Conservation (phyloP, 441 rosid genomes). For the Metrosideros polymorpha region DNA sequence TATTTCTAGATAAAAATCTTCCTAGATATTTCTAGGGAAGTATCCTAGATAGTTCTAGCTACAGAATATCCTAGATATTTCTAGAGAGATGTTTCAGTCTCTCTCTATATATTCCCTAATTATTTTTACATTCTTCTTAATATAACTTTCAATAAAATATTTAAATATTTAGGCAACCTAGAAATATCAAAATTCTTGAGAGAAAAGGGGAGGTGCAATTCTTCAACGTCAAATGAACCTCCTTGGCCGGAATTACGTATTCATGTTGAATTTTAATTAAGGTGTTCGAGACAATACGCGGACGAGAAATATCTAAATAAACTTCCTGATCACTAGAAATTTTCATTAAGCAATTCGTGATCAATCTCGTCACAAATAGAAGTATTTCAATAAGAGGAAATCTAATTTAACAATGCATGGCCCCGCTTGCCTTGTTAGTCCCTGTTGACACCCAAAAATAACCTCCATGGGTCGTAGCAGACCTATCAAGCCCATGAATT, state of each 20-base stretch:
- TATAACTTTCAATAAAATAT: not conserved
- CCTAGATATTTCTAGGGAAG: not conserved
- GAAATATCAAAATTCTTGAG: not conserved
- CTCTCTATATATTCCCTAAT: not conserved
- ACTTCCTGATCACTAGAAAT: not conserved
- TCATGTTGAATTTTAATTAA: not conserved
- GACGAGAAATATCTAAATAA: not conserved
- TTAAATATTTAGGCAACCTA: not conserved
- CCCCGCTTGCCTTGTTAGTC: not conserved
- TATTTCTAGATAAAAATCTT: not conserved
- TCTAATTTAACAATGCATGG: not conserved
- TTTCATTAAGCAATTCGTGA: not conserved
- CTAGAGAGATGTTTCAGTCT: not conserved
- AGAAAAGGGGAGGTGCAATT: not conserved
- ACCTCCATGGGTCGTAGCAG: no score
- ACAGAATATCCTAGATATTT: not conserved
- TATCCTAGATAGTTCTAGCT: not conserved
- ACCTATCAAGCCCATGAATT: no score
- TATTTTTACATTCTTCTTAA: not conserved
- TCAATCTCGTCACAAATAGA: not conserved
- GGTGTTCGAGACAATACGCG: fast-evolving
- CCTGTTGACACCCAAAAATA: no score
- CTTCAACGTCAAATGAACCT: not conserved
- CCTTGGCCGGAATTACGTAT: not conserved
- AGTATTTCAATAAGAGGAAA: not conserved